Percentiles rank a stretch among this genome's conserved stretches.
Evolutionary conservation across 106 monocot species (phyloP).

Genomic region (Alisma plantagoaquatica): DNA sequence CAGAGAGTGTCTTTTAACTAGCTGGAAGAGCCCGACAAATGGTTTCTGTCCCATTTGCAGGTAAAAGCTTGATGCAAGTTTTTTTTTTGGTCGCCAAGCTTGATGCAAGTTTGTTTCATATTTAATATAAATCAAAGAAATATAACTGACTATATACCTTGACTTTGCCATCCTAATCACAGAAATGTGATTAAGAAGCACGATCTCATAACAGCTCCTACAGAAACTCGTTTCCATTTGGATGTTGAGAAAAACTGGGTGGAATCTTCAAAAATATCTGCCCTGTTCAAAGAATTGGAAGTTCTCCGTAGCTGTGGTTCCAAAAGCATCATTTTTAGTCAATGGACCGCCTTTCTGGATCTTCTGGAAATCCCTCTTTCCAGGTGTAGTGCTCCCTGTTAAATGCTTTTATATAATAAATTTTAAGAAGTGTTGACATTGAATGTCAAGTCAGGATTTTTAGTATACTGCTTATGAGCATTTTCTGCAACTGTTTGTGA

Average conservation of each 20-base stretch:
- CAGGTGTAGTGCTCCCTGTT: slow-evolving; percentile 37
- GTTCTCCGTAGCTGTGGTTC: slow-evolving; percentile 42
- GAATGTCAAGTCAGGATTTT: too few relatives aligned
- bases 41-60: slow-evolving; percentile 93
- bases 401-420: too few relatives aligned
- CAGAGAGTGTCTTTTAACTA: slow-evolving; percentile 77
- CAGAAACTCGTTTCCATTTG: slow-evolving; percentile 57
- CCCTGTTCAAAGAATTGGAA: slow-evolving; percentile 66
- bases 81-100: too few relatives aligned
- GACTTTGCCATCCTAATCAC: too few relatives aligned
- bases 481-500: too few relatives aligned
- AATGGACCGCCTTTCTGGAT: slow-evolving; percentile 98
- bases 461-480: too few relatives aligned
- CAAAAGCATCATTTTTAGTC: slow-evolving; percentile 98
- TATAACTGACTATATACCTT: too few relatives aligned
- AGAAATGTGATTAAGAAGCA: slow-evolving; percentile 48
- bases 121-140: too few relatives aligned
- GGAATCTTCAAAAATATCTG: slow-evolving; percentile 82
- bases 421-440: too few relatives aligned
- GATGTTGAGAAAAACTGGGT: slow-evolving; percentile 90
- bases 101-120: too few relatives aligned
- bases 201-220: slow-evolving; percentile 85
- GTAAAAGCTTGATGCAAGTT: slow-evolving; percentile 19
- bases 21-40: slow-evolving; percentile 52
- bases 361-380: slow-evolving; percentile 85